Evolutionary conservation across 164 flowering plant species (phyloP).

Genomic region (Houttuynia cordata): DNA sequence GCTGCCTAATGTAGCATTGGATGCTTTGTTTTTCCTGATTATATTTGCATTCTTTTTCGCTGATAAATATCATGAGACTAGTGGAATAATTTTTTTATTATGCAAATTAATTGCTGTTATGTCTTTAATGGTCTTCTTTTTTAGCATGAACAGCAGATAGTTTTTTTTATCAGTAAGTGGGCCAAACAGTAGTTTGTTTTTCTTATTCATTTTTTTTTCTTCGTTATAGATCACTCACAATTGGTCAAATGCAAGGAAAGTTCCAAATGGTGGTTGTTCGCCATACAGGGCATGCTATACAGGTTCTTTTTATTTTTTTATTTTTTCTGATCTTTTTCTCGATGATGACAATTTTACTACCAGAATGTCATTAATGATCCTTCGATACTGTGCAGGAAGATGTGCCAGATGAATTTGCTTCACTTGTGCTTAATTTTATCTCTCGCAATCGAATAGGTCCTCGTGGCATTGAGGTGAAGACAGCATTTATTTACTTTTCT

Average conservation of each 20-base stretch:
- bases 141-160: neutral
- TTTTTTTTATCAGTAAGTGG: too few relatives aligned
- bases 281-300: constrained; percentile 94
- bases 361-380: neutral
- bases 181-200: too few relatives aligned
- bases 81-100: neutral
- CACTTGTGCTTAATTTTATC: constrained; percentile 58
- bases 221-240: constrained; percentile 64
- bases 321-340: neutral
- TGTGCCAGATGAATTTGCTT: constrained; percentile 80
- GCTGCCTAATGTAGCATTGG: too few relatives aligned
- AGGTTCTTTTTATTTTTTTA: constrained; percentile 31
- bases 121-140: neutral
- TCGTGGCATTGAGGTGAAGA: constrained; percentile 73
- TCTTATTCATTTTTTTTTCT: neutral
- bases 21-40: too few relatives aligned
- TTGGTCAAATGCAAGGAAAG: constrained; percentile 99
- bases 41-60: too few relatives aligned
- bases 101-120: neutral
- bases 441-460: constrained; percentile 89
- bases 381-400: constrained; percentile 59
- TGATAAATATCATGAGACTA: too few relatives aligned
- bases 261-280: constrained; percentile 92
- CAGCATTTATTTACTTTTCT: neutral
- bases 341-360: neutral